phyloP scores from a whole-genome alignment of 345 rosid species.

The Rhizophora mangle region DNA sequence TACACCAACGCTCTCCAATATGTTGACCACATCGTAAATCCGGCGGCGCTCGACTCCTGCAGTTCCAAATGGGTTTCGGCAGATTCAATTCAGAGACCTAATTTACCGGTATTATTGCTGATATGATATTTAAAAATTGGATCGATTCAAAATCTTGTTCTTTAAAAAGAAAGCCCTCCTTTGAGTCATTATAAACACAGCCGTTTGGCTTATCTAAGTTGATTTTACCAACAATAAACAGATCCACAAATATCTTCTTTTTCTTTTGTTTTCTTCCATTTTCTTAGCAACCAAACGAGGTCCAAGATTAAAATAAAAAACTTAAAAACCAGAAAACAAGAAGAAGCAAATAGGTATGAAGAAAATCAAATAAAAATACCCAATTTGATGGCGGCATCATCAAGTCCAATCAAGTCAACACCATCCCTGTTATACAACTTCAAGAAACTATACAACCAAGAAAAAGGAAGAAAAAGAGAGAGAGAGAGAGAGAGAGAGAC shows the following conservation, averaged over 20 bases:
- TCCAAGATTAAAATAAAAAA: neutral
- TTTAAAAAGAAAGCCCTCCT: neutral
- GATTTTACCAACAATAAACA: neutral
- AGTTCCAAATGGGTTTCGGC: conserved; percentile 4
- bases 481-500: too few relatives aligned
- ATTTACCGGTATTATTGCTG: conserved; percentile 1
- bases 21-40: conserved; percentile 77
- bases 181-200: too few relatives aligned
- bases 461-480: neutral
- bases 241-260: neutral
- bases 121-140: neutral
- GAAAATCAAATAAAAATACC: conserved; percentile 31
- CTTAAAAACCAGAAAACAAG: neutral
- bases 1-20: conserved; percentile 75
- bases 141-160: neutral
- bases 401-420: conserved; percentile 61
- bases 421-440: conserved; percentile 47
- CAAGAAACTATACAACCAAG: conserved; percentile 42
- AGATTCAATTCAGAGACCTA: neutral
- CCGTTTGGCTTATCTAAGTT: neutral
- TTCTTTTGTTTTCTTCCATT: neutral
- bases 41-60: conserved; percentile 76
- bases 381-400: conserved; percentile 60
- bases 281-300: conserved; percentile 13
- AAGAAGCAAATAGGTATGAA: neutral